Conservation (phyloP, 768 basidiomycete species). For the Cytidiella melzeri region DNA sequence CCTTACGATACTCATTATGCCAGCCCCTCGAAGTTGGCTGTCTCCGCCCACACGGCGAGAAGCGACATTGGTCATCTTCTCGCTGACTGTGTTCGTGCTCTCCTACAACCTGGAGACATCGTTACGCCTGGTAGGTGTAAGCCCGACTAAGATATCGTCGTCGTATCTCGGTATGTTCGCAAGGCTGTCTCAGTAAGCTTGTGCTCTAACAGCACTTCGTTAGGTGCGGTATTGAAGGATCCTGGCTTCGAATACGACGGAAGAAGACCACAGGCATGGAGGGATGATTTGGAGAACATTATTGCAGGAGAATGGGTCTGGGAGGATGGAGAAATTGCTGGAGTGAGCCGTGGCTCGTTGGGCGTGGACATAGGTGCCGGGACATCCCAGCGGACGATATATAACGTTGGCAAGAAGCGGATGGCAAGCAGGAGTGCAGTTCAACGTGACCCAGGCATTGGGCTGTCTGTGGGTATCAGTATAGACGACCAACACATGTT, state of each 20-base stretch:
- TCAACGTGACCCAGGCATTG: constrained; percentile 19
- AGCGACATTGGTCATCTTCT: constrained; percentile 59
- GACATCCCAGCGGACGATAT: constrained; percentile 15
- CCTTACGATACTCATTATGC: constrained; percentile 29
- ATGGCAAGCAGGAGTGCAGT: constrained; percentile 10
- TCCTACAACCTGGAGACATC: constrained; percentile 72
- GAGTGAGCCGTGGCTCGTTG: constrained; percentile 44
- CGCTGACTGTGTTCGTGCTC: constrained; percentile 58
- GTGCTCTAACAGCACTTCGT: background rate
- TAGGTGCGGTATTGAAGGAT: constrained; percentile 22
- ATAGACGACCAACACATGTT: constrained; percentile 48
- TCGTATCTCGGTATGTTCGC: constrained; percentile 16
- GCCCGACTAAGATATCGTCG: constrained; percentile 20
- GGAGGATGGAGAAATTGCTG: constrained; percentile 54
- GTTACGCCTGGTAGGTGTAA: constrained; percentile 38
- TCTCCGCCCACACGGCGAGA: constrained; percentile 71
- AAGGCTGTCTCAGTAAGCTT: background rate
- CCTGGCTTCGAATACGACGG: constrained; percentile 45
- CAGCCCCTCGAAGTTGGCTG: constrained; percentile 38
- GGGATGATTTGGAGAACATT: constrained; percentile 52
- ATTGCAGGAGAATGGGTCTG: constrained; percentile 69
- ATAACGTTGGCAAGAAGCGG: constrained; percentile 18
- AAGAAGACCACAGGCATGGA: constrained; percentile 42
- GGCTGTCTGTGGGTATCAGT: constrained; percentile 20
- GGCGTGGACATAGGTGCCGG: constrained; percentile 31